Evolutionary conservation across 2,329 filamentous ascomycete genomes (phyloP).

Genomic region (Lomentospora prolificans): DNA sequence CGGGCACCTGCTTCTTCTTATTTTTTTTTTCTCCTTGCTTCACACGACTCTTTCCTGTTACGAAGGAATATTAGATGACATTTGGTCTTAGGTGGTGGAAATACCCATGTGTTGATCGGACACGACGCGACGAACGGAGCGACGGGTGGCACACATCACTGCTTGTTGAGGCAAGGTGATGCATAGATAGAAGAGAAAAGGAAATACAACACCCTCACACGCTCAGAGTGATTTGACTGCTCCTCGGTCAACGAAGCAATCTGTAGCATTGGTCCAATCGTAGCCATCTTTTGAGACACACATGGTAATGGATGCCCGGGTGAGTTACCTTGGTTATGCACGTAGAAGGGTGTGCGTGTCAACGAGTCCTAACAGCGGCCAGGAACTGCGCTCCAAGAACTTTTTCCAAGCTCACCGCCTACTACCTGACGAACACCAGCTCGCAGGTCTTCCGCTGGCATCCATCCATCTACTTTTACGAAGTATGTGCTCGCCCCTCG

Average conservation of each 20-base stretch:
- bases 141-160: too few relatives aligned
- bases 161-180: too few relatives aligned
- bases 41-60: background rate
- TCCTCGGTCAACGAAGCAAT: background rate
- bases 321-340: background rate
- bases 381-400: too few relatives aligned
- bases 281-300: background rate
- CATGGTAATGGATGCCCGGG: background rate
- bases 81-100: too few relatives aligned
- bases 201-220: background rate
- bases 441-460: too few relatives aligned
- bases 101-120: too few relatives aligned
- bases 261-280: background rate
- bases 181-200: background rate
- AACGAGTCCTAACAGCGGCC: background rate
- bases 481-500: too few relatives aligned
- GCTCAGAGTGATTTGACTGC: background rate
- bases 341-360: background rate
- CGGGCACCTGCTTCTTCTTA: background rate
- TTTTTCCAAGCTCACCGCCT: too few relatives aligned
- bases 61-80: background rate
- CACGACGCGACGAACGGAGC: too few relatives aligned
- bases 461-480: too few relatives aligned
- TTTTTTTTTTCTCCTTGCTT: conserved; percentile 1
- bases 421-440: too few relatives aligned